These are phyloP conservation scores for Phytophthora foliorum DNA, from an alignment of 352 stramenopile genomes.

Conservation along the genomic window DNA sequence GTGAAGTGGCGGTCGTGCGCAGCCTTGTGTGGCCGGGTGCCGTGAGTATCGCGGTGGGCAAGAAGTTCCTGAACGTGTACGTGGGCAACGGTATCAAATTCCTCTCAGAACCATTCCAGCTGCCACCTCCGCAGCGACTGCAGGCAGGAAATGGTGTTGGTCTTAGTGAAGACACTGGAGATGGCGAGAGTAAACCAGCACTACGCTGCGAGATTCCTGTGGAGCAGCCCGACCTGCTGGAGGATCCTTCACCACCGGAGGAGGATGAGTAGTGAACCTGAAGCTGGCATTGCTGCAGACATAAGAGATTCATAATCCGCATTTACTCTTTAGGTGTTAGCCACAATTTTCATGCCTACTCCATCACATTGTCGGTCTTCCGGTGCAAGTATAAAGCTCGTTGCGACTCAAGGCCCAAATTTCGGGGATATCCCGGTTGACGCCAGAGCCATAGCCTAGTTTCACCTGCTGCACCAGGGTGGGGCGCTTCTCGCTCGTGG, in stretches of 20 bases:
- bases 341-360: slow-evolving; percentile 13
- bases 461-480: slow-evolving; percentile 52
- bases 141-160: slow-evolving; percentile 61
- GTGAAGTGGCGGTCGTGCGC: slow-evolving; percentile 72
- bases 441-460: slow-evolving; percentile 17
- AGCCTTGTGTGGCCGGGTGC: slow-evolving; percentile 90
- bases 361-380: slow-evolving; percentile 5
- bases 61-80: slow-evolving; percentile 93
- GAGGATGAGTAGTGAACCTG: slow-evolving; percentile 50
- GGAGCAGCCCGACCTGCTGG: slow-evolving; percentile 82
- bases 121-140: slow-evolving; percentile 58
- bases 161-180: slow-evolving; percentile 40
- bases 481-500: slow-evolving; percentile 8
- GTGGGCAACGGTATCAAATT: slow-evolving; percentile 89
- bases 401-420: slow-evolving; percentile 55
- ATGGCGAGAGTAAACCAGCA: slow-evolving; percentile 47
- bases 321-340: neutral
- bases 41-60: slow-evolving; percentile 85
- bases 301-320: slow-evolving; percentile 4
- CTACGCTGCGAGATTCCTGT: slow-evolving; percentile 66
- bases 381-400: slow-evolving; percentile 47
- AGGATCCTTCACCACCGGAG: slow-evolving; percentile 77
- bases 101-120: slow-evolving; percentile 66
- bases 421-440: slow-evolving; percentile 33
- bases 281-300: neutral